phyloP scores from a whole-genome alignment of 2,329 filamentous ascomycete genomes.

The Calonectria hawksworthii region DNA sequence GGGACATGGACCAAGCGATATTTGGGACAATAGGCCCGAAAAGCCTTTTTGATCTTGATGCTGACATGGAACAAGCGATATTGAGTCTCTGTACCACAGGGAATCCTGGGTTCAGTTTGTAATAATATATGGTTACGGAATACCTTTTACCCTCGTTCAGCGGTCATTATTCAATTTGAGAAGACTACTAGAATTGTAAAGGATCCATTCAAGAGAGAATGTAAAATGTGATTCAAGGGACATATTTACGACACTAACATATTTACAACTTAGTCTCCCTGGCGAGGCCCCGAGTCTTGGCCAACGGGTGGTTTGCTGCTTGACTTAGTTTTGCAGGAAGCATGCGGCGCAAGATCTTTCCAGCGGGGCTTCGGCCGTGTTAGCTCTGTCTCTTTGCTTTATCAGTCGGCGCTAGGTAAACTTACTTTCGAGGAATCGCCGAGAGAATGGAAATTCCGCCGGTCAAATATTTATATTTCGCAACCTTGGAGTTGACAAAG shows the following conservation, averaged over 20 bases:
- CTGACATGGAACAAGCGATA: constrained; percentile 28
- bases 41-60: constrained; percentile 26
- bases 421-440: constrained; percentile 17
- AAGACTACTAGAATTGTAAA: no score
- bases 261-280: neutral
- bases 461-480: constrained; percentile 13
- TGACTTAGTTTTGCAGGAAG: constrained; percentile 3
- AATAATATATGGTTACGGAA: neutral
- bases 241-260: neutral
- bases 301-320: neutral
- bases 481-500: constrained; percentile 5
- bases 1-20: constrained; percentile 14
- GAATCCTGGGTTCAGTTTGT: neutral
- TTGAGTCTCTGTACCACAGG: constrained; percentile 24
- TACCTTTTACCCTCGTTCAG: no score
- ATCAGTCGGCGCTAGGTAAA: neutral
- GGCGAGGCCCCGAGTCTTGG: neutral
- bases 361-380: constrained; percentile 3
- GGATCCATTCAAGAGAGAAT: neutral
- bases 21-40: constrained; percentile 24
- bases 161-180: no score
- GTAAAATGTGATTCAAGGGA: neutral
- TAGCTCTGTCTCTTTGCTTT: neutral
- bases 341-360: constrained; percentile 13
- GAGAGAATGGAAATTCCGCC: constrained; percentile 14